Evolutionary conservation across 2,329 filamentous ascomycete genomes (phyloP), one percentile per base, ranked within the genome.

Genomic region (Beauveria australis): DNA sequence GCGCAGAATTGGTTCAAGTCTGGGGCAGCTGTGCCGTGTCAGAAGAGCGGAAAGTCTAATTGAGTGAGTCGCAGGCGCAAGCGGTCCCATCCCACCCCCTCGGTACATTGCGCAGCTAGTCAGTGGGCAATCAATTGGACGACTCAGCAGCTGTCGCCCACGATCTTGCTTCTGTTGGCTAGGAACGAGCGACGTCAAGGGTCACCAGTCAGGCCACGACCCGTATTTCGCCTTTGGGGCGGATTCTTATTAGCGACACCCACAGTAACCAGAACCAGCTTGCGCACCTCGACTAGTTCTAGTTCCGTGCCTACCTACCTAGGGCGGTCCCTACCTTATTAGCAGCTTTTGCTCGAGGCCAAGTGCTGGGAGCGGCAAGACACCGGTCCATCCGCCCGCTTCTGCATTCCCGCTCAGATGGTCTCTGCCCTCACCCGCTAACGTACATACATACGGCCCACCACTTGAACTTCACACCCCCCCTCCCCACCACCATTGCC

Each of bases 331-430:
- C 62, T 62, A 53, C 44, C 53, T 61, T 60, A 53, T 51, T 66
- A 37, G 52, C 52, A 53, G 19, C 68, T 41, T 47, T 41, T 37
- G 19, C 56, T 44, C 40, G 48, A 33, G 43, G 40, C 48, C 68
- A 70, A 67, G 69, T 65, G 66, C 69, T 74, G 72, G 71, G 71
- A 73, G 68, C 71, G 72, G 70, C 72, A 70, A 71, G 71, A 73
- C 71, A 71, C 70, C 70, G 70, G 71, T 63, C 72, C 68, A 72
- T 70, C 71, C 70, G 70, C 67, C 71, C 69, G 65, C 64, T 68
- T 68, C 69, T 71, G 67, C 72, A 71, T 72, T 73, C 72, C 72
- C 71, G 70, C 65, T 67, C 64, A 53, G 53, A 58, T 69, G 66
- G 67, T 65, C 66, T 65, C 67, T 68, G 67, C 68, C 66, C 68